Evolutionary conservation across 805 yeast genomes (phyloP).

Genomic region (Peterozyma xylosa): DNA sequence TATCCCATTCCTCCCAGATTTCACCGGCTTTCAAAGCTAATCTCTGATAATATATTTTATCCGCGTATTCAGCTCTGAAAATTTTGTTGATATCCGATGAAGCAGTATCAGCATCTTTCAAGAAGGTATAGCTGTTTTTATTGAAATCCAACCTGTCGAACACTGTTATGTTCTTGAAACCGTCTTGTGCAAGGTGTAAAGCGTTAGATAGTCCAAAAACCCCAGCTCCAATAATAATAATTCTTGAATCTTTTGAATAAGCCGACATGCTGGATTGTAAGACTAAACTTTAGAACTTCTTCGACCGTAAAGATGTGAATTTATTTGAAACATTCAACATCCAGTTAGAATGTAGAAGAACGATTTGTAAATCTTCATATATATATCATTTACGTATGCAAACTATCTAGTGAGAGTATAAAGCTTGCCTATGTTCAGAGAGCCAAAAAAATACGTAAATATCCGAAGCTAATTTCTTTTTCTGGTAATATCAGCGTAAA

Average conservation of each 20-base stretch:
- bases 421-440: too few species aligned
- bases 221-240: conserved; percentile 46
- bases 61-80: conserved; percentile 29
- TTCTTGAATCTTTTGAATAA: conserved; percentile 14
- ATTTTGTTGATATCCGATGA: conserved; percentile 32
- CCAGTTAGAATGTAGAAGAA: too few species aligned
- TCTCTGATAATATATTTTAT: conserved; percentile 25
- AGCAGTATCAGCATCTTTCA: conserved; percentile 31
- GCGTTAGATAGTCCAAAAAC: conserved; percentile 47
- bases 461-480: too few species aligned
- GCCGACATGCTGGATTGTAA: too few species aligned
- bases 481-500: too few species aligned
- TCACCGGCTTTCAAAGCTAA: conserved; percentile 20
- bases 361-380: too few species aligned
- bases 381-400: too few species aligned
- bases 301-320: too few species aligned
- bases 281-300: too few species aligned
- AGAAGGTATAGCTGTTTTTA: conserved; percentile 19
- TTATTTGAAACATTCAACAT: too few species aligned
- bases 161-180: conserved; percentile 28
- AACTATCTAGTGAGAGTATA: too few species aligned
- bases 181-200: conserved; percentile 28
- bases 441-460: too few species aligned
- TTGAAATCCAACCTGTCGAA: conserved; percentile 28
- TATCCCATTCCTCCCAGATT: conserved; percentile 13